These are phyloP conservation scores for Solanum clarkiae DNA, from an alignment of 257 asterid species.

Conservation along the genomic window DNA sequence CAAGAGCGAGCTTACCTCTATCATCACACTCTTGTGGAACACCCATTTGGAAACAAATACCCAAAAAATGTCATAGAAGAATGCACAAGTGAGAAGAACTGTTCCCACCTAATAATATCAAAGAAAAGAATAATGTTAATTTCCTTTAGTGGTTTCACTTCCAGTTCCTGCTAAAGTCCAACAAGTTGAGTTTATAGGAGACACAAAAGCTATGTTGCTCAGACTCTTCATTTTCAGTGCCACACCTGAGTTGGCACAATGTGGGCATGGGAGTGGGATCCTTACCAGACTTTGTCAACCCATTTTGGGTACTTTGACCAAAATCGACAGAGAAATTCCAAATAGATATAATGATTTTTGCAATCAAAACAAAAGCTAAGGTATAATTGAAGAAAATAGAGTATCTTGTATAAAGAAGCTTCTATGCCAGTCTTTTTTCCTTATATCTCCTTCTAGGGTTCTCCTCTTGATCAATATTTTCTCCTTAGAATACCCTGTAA, in stretches of 20 bases:
- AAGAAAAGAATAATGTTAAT: neutral
- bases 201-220: neutral
- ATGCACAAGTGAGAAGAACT: slow-evolving; percentile 79
- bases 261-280: neutral
- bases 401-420: too few relatives aligned
- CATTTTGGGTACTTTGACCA: too few relatives aligned
- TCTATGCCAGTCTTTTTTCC: too few relatives aligned
- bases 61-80: slow-evolving; percentile 93
- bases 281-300: neutral
- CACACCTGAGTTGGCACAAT: neutral
- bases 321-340: too few relatives aligned
- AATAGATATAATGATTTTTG: too few relatives aligned
- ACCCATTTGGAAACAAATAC: slow-evolving; percentile 78
- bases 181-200: neutral
- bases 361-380: too few relatives aligned
- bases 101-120: slow-evolving; percentile 76
- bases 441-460: too few relatives aligned
- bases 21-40: slow-evolving; percentile 97
- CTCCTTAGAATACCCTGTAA: too few relatives aligned
- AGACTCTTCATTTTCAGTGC: neutral
- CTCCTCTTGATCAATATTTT: too few relatives aligned
- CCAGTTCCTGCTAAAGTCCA: neutral
- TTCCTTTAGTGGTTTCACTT: neutral
- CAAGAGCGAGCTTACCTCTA: slow-evolving; percentile 51
- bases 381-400: too few relatives aligned